Evolutionary conservation across 352 stramenopile genomes (phyloP).

Genomic region (Phytophthora podocarpi): DNA sequence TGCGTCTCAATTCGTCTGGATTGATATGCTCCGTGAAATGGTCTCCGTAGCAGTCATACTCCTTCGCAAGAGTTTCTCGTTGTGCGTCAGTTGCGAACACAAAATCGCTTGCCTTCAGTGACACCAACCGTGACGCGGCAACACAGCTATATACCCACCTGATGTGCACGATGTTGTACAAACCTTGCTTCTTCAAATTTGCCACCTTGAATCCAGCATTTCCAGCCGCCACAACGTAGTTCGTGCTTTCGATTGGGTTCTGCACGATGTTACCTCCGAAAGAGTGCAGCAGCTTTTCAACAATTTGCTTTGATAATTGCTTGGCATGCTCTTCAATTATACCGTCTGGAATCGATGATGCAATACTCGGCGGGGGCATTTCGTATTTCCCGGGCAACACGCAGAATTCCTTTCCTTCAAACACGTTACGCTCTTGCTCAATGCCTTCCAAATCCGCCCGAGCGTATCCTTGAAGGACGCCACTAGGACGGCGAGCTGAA

Average conservation of each 20-base stretch:
- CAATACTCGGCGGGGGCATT: slow-evolving; percentile 12
- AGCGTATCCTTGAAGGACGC: slow-evolving; percentile 63
- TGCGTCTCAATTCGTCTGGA: slow-evolving; percentile 49
- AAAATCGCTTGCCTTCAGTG: slow-evolving; percentile 63
- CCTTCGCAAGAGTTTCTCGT: slow-evolving; percentile 54
- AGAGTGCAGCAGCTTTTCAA: slow-evolving; percentile 80
- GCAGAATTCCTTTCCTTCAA: slow-evolving; percentile 76
- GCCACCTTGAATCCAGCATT: slow-evolving; percentile 75
- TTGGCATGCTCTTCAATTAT: slow-evolving; percentile 38
- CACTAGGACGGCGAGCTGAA: slow-evolving; percentile 30
- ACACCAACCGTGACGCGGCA: slow-evolving; percentile 31
- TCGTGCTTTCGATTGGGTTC: slow-evolving; percentile 77
- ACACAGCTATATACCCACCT: slow-evolving; percentile 67
- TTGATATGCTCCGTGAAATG: slow-evolving; percentile 69
- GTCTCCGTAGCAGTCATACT: slow-evolving; percentile 78
- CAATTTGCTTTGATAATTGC: slow-evolving; percentile 62
- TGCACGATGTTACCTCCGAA: slow-evolving; percentile 75
- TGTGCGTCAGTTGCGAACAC: slow-evolving; percentile 74
- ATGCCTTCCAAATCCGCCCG: slow-evolving; percentile 65
- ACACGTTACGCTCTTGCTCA: slow-evolving; percentile 60
- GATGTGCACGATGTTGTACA: slow-evolving; percentile 76
- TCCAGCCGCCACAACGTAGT: slow-evolving; percentile 67
- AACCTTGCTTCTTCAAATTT: slow-evolving; percentile 82
- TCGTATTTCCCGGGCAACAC: slow-evolving; percentile 82
- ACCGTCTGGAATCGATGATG: slow-evolving; percentile 34